Evolutionary conservation across 2,329 filamentous ascomycete species (phyloP).

Genomic region (Cephalotrichum gorgonifer): DNA sequence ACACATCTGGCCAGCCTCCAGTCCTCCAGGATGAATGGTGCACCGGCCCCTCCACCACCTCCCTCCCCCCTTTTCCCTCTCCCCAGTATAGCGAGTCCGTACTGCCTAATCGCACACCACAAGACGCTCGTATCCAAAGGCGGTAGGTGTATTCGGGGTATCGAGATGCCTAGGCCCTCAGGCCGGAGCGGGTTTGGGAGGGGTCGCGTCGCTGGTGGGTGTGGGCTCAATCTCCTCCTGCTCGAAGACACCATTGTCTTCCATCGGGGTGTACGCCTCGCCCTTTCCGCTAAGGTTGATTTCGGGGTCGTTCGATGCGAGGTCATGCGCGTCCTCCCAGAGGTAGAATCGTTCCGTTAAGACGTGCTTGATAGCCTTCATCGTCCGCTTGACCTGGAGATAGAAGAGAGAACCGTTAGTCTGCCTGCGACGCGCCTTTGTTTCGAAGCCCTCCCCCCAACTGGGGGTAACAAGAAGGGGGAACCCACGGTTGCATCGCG

Average conservation of each 20-base stretch:
- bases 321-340: conserved; percentile 65
- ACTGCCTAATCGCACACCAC: neutral
- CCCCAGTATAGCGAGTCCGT: neutral
- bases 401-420: neutral
- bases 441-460: neutral
- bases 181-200: conserved; percentile 1
- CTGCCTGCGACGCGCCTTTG: neutral
- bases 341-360: conserved; percentile 83
- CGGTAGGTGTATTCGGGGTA: neutral
- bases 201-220: neutral
- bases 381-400: conserved; percentile 61
- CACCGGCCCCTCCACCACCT: too few species aligned
- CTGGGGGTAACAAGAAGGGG: neutral
- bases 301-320: conserved; percentile 58
- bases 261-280: conserved; percentile 36
- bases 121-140: neutral
- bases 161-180: neutral
- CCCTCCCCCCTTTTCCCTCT: neutral
- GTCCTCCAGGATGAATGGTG: too few species aligned
- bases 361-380: conserved; percentile 72
- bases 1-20: too few species aligned
- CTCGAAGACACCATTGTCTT: conserved; percentile 21
- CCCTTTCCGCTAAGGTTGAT: conserved; percentile 46
- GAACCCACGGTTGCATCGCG: conserved; percentile 57
- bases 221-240: conserved; percentile 15